Percentiles rank a stretch among this genome's conserved stretches.
These are phyloP conservation scores for Porpolomopsis calyptriformis DNA, from an alignment of 768 basidiomycete species.

Conservation along the genomic window DNA sequence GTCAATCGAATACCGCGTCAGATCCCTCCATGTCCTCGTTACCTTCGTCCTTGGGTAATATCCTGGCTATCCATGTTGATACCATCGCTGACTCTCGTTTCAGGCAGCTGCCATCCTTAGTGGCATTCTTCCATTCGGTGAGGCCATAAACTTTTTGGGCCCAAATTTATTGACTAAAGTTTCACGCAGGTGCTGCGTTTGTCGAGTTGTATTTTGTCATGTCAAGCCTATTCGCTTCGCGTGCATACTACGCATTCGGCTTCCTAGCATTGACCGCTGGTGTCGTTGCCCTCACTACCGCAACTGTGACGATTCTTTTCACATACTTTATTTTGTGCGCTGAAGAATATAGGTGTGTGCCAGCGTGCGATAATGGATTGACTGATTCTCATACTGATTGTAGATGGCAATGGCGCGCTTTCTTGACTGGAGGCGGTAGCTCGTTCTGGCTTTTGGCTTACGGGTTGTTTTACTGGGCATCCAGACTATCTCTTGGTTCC, in stretches of 20 bases:
- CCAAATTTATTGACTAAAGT: neutral
- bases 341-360: conserved; percentile 70
- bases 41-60: conserved; percentile 69
- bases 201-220: conserved; percentile 91
- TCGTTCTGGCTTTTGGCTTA: conserved; percentile 87
- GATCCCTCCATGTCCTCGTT: conserved; percentile 80
- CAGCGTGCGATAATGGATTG: neutral
- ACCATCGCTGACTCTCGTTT: conserved; percentile 1
- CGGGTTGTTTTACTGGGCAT: conserved; percentile 81
- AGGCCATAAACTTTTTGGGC: conserved; percentile 10
- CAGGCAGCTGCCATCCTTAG: conserved; percentile 69
- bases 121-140: conserved; percentile 87
- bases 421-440: conserved; percentile 85
- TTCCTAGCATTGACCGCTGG: conserved; percentile 82
- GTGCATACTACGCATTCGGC: conserved; percentile 93
- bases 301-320: conserved; percentile 82
- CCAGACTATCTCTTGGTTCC: conserved; percentile 77
- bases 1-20: conserved; percentile 94
- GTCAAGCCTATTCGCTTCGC: conserved; percentile 82
- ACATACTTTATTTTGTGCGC: conserved; percentile 88
- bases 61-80: conserved; percentile 1
- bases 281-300: conserved; percentile 78
- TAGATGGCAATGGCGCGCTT: conserved; percentile 96
- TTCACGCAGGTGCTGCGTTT: conserved; percentile 75
- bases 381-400: neutral